Conservation (phyloP, 2,329 filamentous ascomycete genomes). For the Microcyclospora tardicrescens region DNA sequence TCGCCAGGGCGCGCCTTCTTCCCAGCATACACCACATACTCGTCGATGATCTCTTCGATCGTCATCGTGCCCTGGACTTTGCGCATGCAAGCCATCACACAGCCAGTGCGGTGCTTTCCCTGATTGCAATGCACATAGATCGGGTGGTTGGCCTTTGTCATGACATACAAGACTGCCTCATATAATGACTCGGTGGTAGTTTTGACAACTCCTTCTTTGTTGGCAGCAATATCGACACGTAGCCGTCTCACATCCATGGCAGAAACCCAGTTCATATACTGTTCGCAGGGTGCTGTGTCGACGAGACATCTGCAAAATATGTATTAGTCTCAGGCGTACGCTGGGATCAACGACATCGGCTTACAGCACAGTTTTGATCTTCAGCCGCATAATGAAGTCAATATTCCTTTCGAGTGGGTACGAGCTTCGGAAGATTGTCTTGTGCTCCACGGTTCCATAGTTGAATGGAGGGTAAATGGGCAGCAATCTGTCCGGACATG, state of each 20-base stretch:
- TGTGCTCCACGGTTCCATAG: slow-evolving; percentile 61
- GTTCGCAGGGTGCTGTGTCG: slow-evolving; percentile 31
- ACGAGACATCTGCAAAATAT: slow-evolving; percentile 35
- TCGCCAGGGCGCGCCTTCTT: slow-evolving; percentile 38
- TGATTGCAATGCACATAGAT: slow-evolving; percentile 88
- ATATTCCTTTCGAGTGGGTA: slow-evolving; percentile 64
- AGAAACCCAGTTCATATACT: slow-evolving; percentile 48
- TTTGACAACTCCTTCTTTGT: slow-evolving; percentile 55
- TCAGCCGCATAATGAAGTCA: slow-evolving; percentile 51
- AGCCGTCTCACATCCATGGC: slow-evolving; percentile 57
- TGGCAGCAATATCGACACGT: slow-evolving; percentile 70
- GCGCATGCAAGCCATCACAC: slow-evolving; percentile 68
- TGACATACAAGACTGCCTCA: slow-evolving; percentile 55
- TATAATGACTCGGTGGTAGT: slow-evolving; percentile 57
- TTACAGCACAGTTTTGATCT: slow-evolving; percentile 69
- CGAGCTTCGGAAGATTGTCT: slow-evolving; percentile 65
- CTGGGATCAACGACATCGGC: slow-evolving; percentile 14
- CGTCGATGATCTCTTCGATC: slow-evolving; percentile 48
- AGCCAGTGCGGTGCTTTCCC: slow-evolving; percentile 85
- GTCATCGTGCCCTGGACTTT: slow-evolving; percentile 55
- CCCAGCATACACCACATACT: slow-evolving; percentile 54
- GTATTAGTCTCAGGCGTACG: slow-evolving; percentile 18
- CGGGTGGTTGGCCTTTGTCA: slow-evolving; percentile 63
- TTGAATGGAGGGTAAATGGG: slow-evolving; percentile 47
- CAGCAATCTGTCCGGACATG: slow-evolving; percentile 23